phyloP scores from a whole-genome alignment of 1,139 yeast species.

The Taphrina flavorubra region DNA sequence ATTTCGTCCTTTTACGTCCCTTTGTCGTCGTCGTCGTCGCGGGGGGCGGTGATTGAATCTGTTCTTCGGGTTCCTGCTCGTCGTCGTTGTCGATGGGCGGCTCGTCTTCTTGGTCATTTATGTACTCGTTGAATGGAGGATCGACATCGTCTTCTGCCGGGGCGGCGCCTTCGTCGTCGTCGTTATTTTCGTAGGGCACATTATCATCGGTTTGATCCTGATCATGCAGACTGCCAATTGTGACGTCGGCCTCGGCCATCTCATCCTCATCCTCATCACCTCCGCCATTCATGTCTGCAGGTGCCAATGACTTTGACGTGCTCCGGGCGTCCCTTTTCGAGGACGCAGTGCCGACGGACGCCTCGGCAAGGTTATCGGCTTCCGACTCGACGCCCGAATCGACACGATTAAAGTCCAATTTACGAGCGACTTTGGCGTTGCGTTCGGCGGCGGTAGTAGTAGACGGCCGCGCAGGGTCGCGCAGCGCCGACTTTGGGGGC shows the following conservation, averaged over 20 bases:
- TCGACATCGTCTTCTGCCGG: slow-evolving; percentile 2
- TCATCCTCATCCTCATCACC: background rate
- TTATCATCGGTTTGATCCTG: background rate
- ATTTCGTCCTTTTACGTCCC: slow-evolving; percentile 4
- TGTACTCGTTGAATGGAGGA: slow-evolving; percentile 20
- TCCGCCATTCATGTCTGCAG: background rate
- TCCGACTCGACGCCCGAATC: slow-evolving; percentile 24
- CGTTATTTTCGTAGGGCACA: background rate
- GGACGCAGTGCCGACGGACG: background rate
- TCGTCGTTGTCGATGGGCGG: slow-evolving; percentile 22
- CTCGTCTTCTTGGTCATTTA: slow-evolving; percentile 17
- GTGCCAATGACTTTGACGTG: background rate
- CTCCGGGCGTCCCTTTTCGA: slow-evolving; percentile 2
- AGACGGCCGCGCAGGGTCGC: slow-evolving; percentile 25
- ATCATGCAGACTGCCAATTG: slow-evolving; percentile 12
- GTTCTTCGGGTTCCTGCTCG: slow-evolving; percentile 20
- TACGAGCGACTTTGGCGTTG: slow-evolving; percentile 40
- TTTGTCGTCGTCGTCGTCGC: slow-evolving; percentile 1
- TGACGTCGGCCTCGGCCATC: slow-evolving; percentile 21
- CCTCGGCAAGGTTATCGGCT: slow-evolving; percentile 9
- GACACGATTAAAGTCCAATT: slow-evolving; percentile 38
- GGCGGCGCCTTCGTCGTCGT: background rate
- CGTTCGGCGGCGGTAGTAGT: background rate
- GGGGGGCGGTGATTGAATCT: slow-evolving; percentile 18
- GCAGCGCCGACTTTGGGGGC: slow-evolving; percentile 28